Evolutionary conservation across 2,329 filamentous ascomycete genomes (phyloP).

Genomic region (Dendryphion nanum): DNA sequence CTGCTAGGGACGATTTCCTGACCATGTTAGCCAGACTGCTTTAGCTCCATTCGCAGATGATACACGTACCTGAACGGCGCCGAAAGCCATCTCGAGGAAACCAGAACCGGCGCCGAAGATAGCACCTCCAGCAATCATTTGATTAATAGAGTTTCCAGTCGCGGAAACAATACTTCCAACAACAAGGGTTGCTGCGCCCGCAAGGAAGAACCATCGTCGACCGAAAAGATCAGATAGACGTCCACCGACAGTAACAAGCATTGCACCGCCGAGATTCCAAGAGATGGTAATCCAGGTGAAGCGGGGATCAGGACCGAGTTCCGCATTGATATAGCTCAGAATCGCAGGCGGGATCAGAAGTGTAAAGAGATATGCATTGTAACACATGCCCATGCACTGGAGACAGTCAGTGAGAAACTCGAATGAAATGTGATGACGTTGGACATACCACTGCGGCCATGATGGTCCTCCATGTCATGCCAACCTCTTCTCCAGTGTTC

Average conservation of each 20-base stretch:
- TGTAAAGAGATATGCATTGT: slow-evolving; percentile 35
- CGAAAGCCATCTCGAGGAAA: slow-evolving; percentile 43
- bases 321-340: slow-evolving; percentile 32
- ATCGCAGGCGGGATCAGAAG: slow-evolving; percentile 33
- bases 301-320: slow-evolving; percentile 29
- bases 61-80: slow-evolving; percentile 23
- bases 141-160: slow-evolving; percentile 38
- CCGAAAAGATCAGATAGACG: slow-evolving; percentile 44
- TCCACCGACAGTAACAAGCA: slow-evolving; percentile 31
- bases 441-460: slow-evolving; percentile 21
- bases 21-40: background rate
- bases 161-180: slow-evolving; percentile 42
- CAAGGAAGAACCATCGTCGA: slow-evolving; percentile 30
- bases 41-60: background rate
- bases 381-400: slow-evolving; percentile 29
- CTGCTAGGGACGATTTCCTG: slow-evolving; percentile 42
- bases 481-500: slow-evolving; percentile 29
- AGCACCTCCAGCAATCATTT: slow-evolving; percentile 43
- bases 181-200: slow-evolving; percentile 34
- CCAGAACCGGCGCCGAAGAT: slow-evolving; percentile 43
- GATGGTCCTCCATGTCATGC: slow-evolving; percentile 24
- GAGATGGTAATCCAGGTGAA: slow-evolving; percentile 35
- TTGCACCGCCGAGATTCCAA: slow-evolving; percentile 32
- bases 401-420: too few relatives aligned
- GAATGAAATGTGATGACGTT: background rate